Conservation (phyloP, 176 grass and related monocot genomes). For the Paspalum vaginatum region DNA sequence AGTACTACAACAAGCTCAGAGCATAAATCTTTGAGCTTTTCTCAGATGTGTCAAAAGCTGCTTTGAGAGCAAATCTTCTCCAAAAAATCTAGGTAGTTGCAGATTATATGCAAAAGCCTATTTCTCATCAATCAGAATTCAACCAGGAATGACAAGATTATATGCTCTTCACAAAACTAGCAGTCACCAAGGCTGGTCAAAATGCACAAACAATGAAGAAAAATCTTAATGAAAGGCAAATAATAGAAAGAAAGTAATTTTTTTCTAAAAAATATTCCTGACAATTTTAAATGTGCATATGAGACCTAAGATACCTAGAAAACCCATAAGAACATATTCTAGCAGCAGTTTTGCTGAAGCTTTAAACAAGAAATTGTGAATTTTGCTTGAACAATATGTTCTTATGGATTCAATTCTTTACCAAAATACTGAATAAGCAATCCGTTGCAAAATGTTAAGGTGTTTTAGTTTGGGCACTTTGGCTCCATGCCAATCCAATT, state of each 20-base stretch:
- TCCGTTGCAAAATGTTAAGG: too few relatives aligned
- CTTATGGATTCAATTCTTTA: background rate
- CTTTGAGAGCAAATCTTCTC: background rate
- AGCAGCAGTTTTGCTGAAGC: background rate
- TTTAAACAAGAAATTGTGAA: background rate
- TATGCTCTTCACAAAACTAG: conserved; percentile 17
- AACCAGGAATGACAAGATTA: conserved; percentile 35
- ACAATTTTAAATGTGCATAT: background rate
- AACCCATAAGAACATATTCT: background rate
- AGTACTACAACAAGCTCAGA: background rate
- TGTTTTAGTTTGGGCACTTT: too few relatives aligned
- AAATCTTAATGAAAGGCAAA: background rate
- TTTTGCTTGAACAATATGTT: conserved; percentile 27
- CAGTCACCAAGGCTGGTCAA: background rate
- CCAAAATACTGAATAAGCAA: background rate
- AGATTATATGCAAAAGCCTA: conserved; percentile 5
- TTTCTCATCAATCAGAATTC: background rate
- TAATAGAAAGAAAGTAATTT: background rate
- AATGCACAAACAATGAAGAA: background rate
- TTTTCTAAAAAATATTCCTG: background rate
- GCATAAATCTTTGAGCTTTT: conserved; percentile 17
- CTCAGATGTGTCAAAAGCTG: conserved; percentile 26
- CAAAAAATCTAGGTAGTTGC: conserved; percentile 32
- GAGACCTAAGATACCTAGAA: conserved; percentile 14
- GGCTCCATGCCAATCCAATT: too few relatives aligned